phyloP scores from a whole-genome alignment of 805 yeast genomes.

The Barnettozyma siamensis region DNA sequence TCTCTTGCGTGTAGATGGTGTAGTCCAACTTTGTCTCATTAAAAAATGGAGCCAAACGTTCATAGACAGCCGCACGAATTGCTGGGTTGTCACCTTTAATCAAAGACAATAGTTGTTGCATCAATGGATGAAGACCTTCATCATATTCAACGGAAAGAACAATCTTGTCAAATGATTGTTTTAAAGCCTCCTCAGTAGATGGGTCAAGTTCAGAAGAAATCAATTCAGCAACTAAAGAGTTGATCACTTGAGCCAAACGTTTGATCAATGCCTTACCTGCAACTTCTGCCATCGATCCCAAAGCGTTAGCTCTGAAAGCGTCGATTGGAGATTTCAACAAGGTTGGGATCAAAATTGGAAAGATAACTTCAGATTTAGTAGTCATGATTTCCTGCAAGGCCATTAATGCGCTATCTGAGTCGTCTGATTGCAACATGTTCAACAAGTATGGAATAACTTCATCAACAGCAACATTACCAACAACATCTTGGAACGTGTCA shows the following conservation, averaged over 20 bases:
- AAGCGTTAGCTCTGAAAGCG: constrained; percentile 77
- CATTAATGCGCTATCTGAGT: constrained; percentile 69
- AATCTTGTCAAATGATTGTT: constrained; percentile 59
- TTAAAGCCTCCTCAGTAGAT: constrained; percentile 35
- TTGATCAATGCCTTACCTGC: constrained; percentile 80
- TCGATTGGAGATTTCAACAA: constrained; percentile 78
- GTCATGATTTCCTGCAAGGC: constrained; percentile 93
- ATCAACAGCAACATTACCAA: constrained; percentile 84
- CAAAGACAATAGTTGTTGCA: constrained; percentile 72
- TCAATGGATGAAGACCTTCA: constrained; percentile 76
- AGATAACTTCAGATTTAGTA: constrained; percentile 80
- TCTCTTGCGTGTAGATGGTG: constrained; percentile 65
- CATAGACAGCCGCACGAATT: constrained; percentile 58
- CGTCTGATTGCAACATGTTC: constrained; percentile 54
- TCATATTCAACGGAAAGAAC: constrained; percentile 66
- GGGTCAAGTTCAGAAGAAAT: constrained; percentile 33
- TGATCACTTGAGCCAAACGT: constrained; percentile 67
- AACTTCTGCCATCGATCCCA: constrained; percentile 81
- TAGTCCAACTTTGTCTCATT: constrained; percentile 60
- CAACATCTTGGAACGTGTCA: constrained; percentile 74
- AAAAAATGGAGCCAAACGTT: constrained; percentile 70
- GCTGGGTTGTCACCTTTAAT: constrained; percentile 69
- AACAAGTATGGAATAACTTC: constrained; percentile 82
- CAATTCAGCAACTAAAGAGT: constrained; percentile 61
- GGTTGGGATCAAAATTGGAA: constrained; percentile 89